These are phyloP conservation scores for Blastocystis sp. DNA, from an alignment of 352 stramenopile species.

Conservation along the genomic window DNA sequence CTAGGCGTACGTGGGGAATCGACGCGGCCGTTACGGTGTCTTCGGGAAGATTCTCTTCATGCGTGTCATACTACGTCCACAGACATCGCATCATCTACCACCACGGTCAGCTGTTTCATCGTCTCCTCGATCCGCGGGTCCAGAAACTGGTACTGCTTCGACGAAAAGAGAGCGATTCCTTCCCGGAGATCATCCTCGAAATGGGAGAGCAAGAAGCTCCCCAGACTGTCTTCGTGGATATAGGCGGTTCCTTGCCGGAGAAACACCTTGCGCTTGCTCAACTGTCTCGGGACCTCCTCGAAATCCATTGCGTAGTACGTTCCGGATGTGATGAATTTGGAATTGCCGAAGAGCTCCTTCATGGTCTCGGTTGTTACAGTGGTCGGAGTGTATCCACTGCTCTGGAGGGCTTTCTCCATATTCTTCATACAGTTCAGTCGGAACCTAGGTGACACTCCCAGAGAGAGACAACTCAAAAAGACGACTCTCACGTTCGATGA, in stretches of 20 bases:
- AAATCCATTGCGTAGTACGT: background rate
- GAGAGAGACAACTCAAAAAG: background rate
- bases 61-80: background rate
- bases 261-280: background rate
- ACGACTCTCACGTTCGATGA: constrained; percentile 4
- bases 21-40: background rate
- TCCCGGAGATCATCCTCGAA: constrained; percentile 23
- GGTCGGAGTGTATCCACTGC: background rate
- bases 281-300: background rate
- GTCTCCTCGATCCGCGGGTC: background rate
- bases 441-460: background rate
- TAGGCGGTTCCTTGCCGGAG: background rate
- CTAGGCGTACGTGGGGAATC: background rate
- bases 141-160: background rate
- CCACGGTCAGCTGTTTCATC: background rate
- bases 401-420: background rate
- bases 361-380: background rate
- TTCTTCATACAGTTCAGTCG: background rate
- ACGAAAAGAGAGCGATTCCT: background rate
- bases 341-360: background rate
- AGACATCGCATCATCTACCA: too few species aligned
- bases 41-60: background rate
- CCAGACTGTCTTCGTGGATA: background rate
- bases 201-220: background rate
- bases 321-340: background rate